phyloP scores from a whole-genome alignment of 2,329 filamentous ascomycete genomes.

The Colletotrichum graminicola region DNA sequence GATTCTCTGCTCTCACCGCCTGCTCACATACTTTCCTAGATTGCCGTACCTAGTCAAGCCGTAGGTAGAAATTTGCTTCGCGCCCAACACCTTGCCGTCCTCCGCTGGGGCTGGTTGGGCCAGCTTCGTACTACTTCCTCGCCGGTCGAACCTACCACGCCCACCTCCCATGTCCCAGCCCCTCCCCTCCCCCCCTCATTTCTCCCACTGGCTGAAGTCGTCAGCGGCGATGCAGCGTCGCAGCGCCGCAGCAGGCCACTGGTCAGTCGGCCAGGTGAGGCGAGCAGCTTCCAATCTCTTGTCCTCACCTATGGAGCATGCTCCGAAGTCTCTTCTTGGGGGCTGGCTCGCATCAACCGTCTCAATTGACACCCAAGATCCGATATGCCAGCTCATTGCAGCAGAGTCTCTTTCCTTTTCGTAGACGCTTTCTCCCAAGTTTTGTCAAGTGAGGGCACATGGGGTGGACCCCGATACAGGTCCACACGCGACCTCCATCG shows the following conservation, averaged over 20 bases:
- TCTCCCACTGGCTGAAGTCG: conserved; percentile 24
- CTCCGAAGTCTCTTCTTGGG: neutral
- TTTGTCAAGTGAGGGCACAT: neutral
- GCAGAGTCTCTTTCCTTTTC: conserved; percentile 11
- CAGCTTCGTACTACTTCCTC: conserved; percentile 2
- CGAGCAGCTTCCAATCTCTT: conserved; percentile 27
- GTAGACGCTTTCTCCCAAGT: neutral
- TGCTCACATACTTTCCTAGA: neutral
- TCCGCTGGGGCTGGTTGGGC: conserved; percentile 8
- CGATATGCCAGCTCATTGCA: conserved; percentile 24
- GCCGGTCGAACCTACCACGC: conserved; percentile 17
- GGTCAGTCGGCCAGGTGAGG: conserved; percentile 30
- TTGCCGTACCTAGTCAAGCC: conserved; percentile 15
- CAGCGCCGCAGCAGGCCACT: neutral
- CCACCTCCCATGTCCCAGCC: conserved; percentile 32
- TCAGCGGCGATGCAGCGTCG: conserved; percentile 16
- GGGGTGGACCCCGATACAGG: conserved; percentile 30
- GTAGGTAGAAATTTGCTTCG: neutral
- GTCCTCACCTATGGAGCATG: conserved; percentile 11
- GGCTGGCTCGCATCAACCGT: conserved; percentile 19
- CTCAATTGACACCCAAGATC: conserved; percentile 25
- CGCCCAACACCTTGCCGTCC: conserved; percentile 5
- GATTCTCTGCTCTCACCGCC: conserved; percentile 9
- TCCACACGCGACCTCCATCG: conserved; percentile 14
- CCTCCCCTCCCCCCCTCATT: no score